Conservation (phyloP, 345 rosid genomes). For the Nephelium lappaceum region DNA sequence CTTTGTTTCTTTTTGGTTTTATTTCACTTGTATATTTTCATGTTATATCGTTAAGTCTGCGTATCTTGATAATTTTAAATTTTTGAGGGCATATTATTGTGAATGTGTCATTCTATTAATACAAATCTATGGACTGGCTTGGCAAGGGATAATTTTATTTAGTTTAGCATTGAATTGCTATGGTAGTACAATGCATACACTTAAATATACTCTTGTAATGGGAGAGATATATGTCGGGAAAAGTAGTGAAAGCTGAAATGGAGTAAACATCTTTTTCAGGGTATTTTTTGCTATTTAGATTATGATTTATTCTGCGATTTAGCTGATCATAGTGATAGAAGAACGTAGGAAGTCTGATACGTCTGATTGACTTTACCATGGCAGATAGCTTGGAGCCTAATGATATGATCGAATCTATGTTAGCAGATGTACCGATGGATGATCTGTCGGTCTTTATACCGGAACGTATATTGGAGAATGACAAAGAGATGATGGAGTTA, state of each 20-base stretch:
- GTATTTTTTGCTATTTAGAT: background rate
- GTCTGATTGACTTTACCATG: too few species aligned
- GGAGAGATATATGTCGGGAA: too few species aligned
- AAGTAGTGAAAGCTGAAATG: too few species aligned
- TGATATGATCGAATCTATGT: too few species aligned
- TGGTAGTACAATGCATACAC: too few species aligned
- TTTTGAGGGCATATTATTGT: background rate
- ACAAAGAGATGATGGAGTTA: background rate
- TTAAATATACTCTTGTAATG: too few species aligned
- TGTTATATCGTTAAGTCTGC: background rate
- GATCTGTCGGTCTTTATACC: background rate
- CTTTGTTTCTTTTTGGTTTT: background rate
- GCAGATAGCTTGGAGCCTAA: too few species aligned
- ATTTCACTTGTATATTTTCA: background rate
- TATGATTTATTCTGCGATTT: slow-evolving; percentile 7
- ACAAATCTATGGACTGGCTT: background rate
- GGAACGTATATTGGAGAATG: background rate
- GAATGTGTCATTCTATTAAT: background rate
- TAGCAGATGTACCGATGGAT: too few species aligned
- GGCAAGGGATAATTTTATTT: too few species aligned
- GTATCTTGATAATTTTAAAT: background rate
- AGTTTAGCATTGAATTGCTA: too few species aligned
- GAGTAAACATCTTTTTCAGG: background rate
- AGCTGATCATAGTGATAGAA: slow-evolving; percentile 1
- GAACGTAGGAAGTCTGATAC: background rate